Base-by-base conservation (phyloP, 495 filamentous ascomycete genomes). In the Aspergillus funiculosus region DNA sequence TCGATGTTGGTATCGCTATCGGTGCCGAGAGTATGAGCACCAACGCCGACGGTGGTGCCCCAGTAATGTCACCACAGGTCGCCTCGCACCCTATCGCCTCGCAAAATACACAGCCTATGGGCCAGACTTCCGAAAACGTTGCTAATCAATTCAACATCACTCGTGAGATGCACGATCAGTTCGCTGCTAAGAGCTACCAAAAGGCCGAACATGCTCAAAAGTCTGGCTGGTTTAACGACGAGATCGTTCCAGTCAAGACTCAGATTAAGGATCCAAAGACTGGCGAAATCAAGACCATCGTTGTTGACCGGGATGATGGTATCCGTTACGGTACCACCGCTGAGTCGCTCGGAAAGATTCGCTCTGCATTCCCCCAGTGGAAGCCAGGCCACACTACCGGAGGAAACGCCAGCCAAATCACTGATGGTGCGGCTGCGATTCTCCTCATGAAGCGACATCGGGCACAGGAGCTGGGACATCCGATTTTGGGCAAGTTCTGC, bases 71-170 rank as follows among this genome's bases (percentile, higher is more conserved):
- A 52, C 78, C 82, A 24, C 74, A 78, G 29, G 79, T 97, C 40
- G 64, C 82, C 32, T 66, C 74, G 40, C 76, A 78, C 54, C 85
- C 86, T 43, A 80, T 95, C 54, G 82, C 87, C 0, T 60, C 63
- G 20, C 91, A 97, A 65, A 92, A 89, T 72, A 74, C 82, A 72
- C 80, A 88, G 72, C 82, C 89, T 26, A 97, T 97, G 91, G 91
- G 91, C 2, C 91, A 94, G 76, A 97, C 91, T 1, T 88, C 83
- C 13, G 91, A 97, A 71, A 96, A 97, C 55, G 89, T 97, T 5
- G 87, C 80, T 25, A 77, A 71, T 28, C 89, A 95, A 64, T 97
- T 97, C 62, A 77, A 80, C 47, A 79, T 97, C 53, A 63, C 80
- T 3, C 79, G 91, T 25, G 80, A 89, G 60, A 59, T 61, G 43